Evolutionary conservation across 495 filamentous ascomycete species (phyloP).

Genomic region (Amniculicola lignicola): DNA sequence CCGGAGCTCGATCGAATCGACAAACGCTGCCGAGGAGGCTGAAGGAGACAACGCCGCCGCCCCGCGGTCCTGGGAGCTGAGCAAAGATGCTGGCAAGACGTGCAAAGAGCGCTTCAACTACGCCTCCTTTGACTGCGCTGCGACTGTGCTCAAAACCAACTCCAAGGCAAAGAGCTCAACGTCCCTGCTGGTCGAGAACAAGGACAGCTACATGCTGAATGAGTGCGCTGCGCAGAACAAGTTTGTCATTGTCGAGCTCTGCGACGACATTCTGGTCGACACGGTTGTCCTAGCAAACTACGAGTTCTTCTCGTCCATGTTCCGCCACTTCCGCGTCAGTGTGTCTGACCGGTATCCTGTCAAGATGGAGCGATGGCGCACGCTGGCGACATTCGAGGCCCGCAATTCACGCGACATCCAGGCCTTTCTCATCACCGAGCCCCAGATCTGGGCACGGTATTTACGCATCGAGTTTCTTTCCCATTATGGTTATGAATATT

Average conservation of each 20-base stretch:
- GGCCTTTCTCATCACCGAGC: slow-evolving; percentile 87
- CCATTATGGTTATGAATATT: slow-evolving; percentile 95
- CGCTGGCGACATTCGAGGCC: slow-evolving; percentile 83
- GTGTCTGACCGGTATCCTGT: slow-evolving; percentile 92
- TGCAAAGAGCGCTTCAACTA: slow-evolving; percentile 96
- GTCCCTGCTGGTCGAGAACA: slow-evolving; percentile 88
- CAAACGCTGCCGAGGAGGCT: slow-evolving; percentile 31
- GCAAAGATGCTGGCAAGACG: slow-evolving; percentile 91
- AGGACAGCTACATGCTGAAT: slow-evolving; percentile 97
- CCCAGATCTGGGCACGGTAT: slow-evolving; percentile 93
- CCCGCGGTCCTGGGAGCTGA: slow-evolving; percentile 56
- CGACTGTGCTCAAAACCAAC: slow-evolving; percentile 89
- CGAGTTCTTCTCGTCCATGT: slow-evolving; percentile 97
- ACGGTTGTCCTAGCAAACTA: slow-evolving; percentile 95
- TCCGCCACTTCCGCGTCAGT: slow-evolving; percentile 81
- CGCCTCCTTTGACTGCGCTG: slow-evolving; percentile 93
- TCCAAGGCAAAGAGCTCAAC: slow-evolving; percentile 76
- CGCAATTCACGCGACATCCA: slow-evolving; percentile 90
- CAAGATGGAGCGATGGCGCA: slow-evolving; percentile 87
- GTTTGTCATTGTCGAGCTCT: slow-evolving; percentile 85
- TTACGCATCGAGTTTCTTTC: slow-evolving; percentile 84
- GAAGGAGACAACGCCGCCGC: slow-evolving; percentile 49
- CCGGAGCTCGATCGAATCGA: neutral
- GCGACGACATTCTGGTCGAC: slow-evolving; percentile 91
- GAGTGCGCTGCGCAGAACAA: slow-evolving; percentile 85